Evolutionary conservation across 768 basidiomycete species (phyloP).

Genomic region (Mrakia gelida): DNA sequence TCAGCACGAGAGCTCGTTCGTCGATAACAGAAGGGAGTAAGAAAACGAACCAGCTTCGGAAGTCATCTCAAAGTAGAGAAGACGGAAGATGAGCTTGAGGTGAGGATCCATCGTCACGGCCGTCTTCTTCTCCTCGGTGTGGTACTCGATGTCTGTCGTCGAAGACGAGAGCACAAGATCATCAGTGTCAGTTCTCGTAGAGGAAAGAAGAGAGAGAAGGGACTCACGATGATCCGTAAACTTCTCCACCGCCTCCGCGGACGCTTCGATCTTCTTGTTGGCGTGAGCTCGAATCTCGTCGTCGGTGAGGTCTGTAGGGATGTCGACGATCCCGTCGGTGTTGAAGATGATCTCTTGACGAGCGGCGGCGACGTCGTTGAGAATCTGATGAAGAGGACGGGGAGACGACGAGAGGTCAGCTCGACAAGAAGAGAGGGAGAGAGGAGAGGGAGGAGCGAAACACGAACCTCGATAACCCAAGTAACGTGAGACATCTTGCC

Average conservation of each 20-base stretch:
- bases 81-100: conserved; percentile 77
- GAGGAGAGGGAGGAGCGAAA: conserved; percentile 18
- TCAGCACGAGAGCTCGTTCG: no score
- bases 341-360: conserved; percentile 45
- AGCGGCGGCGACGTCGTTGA: conserved; percentile 39
- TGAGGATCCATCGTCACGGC: conserved; percentile 72
- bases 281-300: conserved; percentile 35
- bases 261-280: conserved; percentile 43
- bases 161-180: not conserved
- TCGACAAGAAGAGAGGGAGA: not conserved
- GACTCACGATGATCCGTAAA: conserved; percentile 71
- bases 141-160: conserved; percentile 39
- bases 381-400: not conserved
- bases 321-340: conserved; percentile 40
- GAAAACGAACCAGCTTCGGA: conserved; percentile 58
- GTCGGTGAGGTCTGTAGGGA: conserved; percentile 34
- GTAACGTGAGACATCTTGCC: conserved; percentile 62
- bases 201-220: not conserved
- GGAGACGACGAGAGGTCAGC: not conserved
- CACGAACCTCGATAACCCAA: conserved; percentile 76
- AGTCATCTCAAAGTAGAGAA: conserved; percentile 63
- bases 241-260: conserved; percentile 64
- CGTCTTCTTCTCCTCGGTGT: conserved; percentile 66
- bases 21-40: conserved; percentile 15
- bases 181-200: not conserved